A percentile compares a stretch with the other conserved stretches of the same genome.
Evolutionary conservation across 495 filamentous ascomycete genomes (phyloP).

Genomic region (Glonium stellatum): DNA sequence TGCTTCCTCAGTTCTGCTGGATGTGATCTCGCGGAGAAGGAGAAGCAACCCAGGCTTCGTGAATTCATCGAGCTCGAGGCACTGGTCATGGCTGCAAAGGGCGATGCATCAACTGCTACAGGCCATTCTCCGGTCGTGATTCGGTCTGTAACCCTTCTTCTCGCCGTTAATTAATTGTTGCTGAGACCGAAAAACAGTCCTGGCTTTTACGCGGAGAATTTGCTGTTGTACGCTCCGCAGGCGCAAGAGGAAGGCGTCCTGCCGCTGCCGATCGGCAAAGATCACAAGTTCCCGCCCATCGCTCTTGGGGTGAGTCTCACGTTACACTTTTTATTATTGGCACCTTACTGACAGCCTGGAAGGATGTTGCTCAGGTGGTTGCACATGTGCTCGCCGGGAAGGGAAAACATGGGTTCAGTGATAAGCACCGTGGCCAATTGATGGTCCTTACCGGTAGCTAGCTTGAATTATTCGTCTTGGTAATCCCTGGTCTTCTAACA

Average conservation of each 20-base stretch:
- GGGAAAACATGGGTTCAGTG: slow-evolving; percentile 50
- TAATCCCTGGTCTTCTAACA: too few relatives aligned
- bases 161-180: neutral
- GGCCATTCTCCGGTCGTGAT: slow-evolving; percentile 47
- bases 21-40: too few relatives aligned
- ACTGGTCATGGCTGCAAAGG: slow-evolving; percentile 42
- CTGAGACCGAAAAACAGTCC: slow-evolving; percentile 27
- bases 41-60: slow-evolving; percentile 46
- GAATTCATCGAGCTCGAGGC: slow-evolving; percentile 51
- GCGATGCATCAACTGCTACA: slow-evolving; percentile 36
- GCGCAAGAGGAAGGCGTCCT: slow-evolving; percentile 40
- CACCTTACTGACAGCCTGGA: neutral
- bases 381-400: slow-evolving; percentile 47
- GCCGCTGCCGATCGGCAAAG: slow-evolving; percentile 45
- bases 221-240: slow-evolving; percentile 46
- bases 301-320: slow-evolving; percentile 43
- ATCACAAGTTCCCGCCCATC: slow-evolving; percentile 50
- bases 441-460: slow-evolving; percentile 45
- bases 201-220: slow-evolving; percentile 53
- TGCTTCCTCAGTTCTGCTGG: too few relatives aligned
- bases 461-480: neutral
- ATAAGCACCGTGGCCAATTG: slow-evolving; percentile 50
- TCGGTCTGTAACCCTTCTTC: slow-evolving; percentile 35
- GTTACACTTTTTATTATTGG: too few relatives aligned
- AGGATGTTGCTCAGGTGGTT: slow-evolving; percentile 47